These are phyloP conservation scores for Barnettozyma hawaiiensis DNA, from an alignment of 1,139 yeast genomes.

Conservation along the genomic window DNA sequence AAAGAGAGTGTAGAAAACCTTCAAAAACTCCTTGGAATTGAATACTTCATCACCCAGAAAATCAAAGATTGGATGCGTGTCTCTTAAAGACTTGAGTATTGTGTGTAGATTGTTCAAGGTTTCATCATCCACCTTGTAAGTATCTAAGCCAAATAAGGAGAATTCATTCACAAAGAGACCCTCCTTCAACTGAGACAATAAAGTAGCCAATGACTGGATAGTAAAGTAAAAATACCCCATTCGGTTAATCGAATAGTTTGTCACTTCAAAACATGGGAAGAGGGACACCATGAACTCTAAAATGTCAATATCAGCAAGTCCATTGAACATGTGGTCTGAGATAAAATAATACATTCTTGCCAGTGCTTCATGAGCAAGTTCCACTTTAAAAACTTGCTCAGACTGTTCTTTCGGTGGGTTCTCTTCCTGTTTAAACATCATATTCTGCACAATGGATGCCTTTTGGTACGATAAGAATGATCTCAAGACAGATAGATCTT, in stretches of 20 bases:
- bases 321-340: constrained; percentile 23
- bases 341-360: constrained; percentile 36
- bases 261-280: constrained; percentile 33
- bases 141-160: constrained; percentile 16
- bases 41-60: constrained; percentile 21
- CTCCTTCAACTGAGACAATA: constrained; percentile 20
- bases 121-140: constrained; percentile 9
- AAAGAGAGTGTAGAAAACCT: constrained; percentile 48
- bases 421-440: background rate
- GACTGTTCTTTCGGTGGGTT: background rate
- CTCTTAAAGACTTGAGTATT: constrained; percentile 18
- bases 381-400: constrained; percentile 4
- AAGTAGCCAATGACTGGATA: constrained; percentile 21
- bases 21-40: constrained; percentile 21
- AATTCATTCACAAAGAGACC: constrained; percentile 12
- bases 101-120: constrained; percentile 6
- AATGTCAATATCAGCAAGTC: constrained; percentile 42
- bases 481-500: constrained; percentile 52
- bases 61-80: constrained; percentile 24
- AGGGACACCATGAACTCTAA: constrained; percentile 44
- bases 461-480: constrained; percentile 29
- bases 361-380: constrained; percentile 24
- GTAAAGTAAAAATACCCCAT: constrained; percentile 34
- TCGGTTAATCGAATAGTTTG: constrained; percentile 34
- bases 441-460: background rate